Conservation (phyloP, 768 basidiomycete species). For the Epithele typhae region DNA sequence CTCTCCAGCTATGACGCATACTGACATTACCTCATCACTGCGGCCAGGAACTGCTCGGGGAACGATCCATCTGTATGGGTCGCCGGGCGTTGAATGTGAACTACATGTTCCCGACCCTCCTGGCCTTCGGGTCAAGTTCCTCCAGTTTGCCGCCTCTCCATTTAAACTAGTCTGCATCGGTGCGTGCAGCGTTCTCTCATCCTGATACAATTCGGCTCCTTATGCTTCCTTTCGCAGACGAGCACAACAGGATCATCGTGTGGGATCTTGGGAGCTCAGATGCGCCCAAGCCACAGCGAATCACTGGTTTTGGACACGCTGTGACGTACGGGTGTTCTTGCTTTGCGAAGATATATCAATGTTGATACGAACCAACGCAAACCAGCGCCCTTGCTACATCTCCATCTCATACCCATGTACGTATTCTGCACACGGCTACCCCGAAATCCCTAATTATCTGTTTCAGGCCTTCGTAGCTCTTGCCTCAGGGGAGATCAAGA, state of each 20-base stretch:
- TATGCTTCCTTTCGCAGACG: conserved; percentile 32
- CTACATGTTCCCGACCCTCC: conserved; percentile 42
- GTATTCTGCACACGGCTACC: no score
- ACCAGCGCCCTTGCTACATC: conserved; percentile 53
- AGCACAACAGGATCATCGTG: conserved; percentile 48
- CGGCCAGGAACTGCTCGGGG: conserved; percentile 60
- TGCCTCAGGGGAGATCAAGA: conserved; percentile 57
- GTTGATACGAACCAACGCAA: neutral
- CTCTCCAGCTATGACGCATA: neutral
- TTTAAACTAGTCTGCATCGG: conserved; percentile 61
- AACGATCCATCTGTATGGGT: conserved; percentile 60
- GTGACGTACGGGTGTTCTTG: conserved; percentile 29
- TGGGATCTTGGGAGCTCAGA: conserved; percentile 56
- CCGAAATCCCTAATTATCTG: no score
- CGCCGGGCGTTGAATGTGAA: conserved; percentile 54
- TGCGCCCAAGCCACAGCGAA: conserved; percentile 47
- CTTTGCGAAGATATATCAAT: no score
- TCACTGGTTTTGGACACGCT: conserved; percentile 43
- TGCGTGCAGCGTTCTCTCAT: conserved; percentile 26
- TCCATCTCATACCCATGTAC: conserved; percentile 69
- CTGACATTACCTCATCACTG: neutral
- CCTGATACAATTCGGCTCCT: neutral
- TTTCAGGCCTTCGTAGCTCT: conserved; percentile 44
- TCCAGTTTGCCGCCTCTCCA: conserved; percentile 55
- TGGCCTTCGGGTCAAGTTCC: conserved; percentile 45